Base-by-base conservation (phyloP, 31 red algal genomes). In the Endocladia muricata region DNA sequence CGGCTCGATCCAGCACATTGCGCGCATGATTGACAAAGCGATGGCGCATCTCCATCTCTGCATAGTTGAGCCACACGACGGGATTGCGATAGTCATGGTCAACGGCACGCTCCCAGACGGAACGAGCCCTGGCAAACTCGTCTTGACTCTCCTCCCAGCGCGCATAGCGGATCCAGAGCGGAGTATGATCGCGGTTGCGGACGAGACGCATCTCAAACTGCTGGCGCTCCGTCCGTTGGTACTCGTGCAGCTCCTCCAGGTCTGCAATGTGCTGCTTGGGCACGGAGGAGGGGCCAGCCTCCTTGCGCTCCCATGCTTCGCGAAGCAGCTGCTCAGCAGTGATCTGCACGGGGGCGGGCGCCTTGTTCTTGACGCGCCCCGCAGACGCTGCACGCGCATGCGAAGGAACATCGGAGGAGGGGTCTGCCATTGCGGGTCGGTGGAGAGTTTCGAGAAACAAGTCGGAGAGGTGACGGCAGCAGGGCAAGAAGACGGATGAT, bases 301-400 rank as follows among this genome's bases (percentile, higher is more conserved):
- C 92, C 75, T 93, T 75, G 56, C 81, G 61, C 28, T 97, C 84
- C 94, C 89, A 93, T 65, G 90, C 88, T 62, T 97, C 94, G 29
- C 94, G 88, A 31, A 97, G 49, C 40, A 97, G 71, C 73, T 97
- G 94, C 56, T 97, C 94, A 1, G 94, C 94, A 38, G 89, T 93
- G 35, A 97, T 93, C 76, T 97, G 94, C 31, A 97, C 68, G 28
- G 68, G 37, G 26, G 94, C 88, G 4, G 94, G 82, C 39, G 94
- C 82, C 48, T 93, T 93, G 79, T 93, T 97, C 78, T 93, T 92
- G 2, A 97, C 88, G 37, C 76, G 58, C 11, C 52, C 65, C 19
- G 68, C 61, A 38, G 32, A 70, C 33, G 66, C 23, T 32, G 9
- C 23, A 30, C 76, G 75, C 9, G 35, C 41, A 42, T 80, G 84